These are phyloP conservation scores for Fusarium sp. DNA, from an alignment of 2,329 filamentous ascomycete genomes.

Conservation along the genomic window DNA sequence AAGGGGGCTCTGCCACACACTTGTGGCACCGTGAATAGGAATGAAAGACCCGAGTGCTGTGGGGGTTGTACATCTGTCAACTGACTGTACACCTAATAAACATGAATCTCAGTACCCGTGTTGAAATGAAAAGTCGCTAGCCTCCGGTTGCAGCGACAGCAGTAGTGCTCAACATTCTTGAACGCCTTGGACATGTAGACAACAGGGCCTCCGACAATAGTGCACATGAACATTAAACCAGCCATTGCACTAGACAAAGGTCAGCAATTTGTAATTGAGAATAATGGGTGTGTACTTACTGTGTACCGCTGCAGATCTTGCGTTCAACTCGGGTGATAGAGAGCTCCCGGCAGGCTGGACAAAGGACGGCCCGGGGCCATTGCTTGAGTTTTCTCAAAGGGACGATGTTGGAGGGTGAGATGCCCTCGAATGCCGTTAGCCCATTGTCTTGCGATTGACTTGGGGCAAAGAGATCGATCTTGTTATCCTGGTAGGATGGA, in stretches of 20 bases:
- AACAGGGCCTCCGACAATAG: conserved; percentile 26
- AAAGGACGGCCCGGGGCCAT: conserved; percentile 36
- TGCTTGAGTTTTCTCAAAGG: conserved; percentile 35
- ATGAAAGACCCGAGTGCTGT: neutral
- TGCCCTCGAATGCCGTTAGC: conserved; percentile 28
- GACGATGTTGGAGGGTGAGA: conserved; percentile 30
- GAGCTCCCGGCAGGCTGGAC: conserved; percentile 36
- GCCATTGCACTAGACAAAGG: conserved; percentile 28
- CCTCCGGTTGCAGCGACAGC: conserved; percentile 39
- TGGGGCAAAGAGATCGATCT: conserved; percentile 18
- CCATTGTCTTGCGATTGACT: neutral
- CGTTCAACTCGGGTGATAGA: conserved; percentile 36
- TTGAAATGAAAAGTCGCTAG: conserved; percentile 38
- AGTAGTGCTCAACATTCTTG: conserved; percentile 42
- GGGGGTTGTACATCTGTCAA: neutral
- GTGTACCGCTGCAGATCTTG: conserved; percentile 38
- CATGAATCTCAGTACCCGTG: conserved; percentile 40
- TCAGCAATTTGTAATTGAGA: neutral
- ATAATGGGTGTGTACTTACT: conserved; percentile 19
- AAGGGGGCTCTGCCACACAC: neutral
- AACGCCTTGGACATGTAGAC: conserved; percentile 32
- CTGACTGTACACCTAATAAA: conserved; percentile 16
- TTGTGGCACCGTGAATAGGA: neutral
- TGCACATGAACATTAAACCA: conserved; percentile 34
- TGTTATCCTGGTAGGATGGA: conserved; percentile 1